A percentile compares a stretch with the other conserved stretches of the same genome.
These are phyloP conservation scores for Camellia granthamiana DNA, from an alignment of 148 eudicot species.

Conservation along the genomic window DNA sequence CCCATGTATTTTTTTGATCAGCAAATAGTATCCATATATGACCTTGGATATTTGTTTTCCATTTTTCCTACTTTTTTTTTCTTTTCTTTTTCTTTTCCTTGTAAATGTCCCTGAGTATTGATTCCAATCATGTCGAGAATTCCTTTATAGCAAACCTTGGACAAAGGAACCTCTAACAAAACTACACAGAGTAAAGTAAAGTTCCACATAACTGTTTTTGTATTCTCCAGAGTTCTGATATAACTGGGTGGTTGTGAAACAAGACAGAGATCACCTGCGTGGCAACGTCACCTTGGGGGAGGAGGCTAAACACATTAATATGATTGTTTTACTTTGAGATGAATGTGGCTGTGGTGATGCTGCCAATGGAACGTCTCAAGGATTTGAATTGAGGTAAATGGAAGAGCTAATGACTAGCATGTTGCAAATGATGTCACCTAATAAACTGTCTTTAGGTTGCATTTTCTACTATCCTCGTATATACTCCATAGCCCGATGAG, in stretches of 20 bases:
- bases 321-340: background rate
- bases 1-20: background rate
- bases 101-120: background rate
- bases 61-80: background rate
- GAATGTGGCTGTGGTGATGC: background rate
- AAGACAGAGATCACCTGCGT: background rate
- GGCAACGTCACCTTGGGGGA: background rate
- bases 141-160: background rate
- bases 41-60: background rate
- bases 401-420: background rate
- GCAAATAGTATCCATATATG: background rate
- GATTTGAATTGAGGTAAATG: background rate
- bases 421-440: background rate
- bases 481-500: too few relatives aligned
- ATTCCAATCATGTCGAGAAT: background rate
- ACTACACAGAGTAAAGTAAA: background rate
- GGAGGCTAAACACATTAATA: background rate
- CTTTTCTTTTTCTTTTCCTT: background rate
- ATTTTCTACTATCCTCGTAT: too few relatives aligned
- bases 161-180: slow-evolving; percentile 4
- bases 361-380: background rate
- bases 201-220: background rate
- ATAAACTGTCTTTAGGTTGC: too few relatives aligned
- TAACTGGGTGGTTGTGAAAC: background rate
- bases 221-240: background rate